phyloP scores from a whole-genome alignment of 1,284 basidiomycete genomes.

The Calocybe gambosa region DNA sequence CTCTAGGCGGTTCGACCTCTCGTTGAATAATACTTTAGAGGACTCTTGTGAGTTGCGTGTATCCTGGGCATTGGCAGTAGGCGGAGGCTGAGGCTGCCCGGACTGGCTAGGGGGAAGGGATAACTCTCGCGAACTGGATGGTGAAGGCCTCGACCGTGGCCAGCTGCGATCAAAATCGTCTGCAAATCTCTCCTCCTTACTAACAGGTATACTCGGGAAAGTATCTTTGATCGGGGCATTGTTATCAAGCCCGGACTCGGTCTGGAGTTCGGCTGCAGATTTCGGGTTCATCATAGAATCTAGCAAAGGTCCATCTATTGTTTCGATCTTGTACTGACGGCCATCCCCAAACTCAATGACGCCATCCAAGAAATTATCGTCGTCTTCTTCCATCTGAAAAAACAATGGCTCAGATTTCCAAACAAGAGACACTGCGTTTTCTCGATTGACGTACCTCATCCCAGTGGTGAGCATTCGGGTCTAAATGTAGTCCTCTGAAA shows the following conservation, averaged over 20 bases:
- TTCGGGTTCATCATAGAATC: slow-evolving; percentile 15
- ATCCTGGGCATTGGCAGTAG: slow-evolving; percentile 32
- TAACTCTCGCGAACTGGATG: slow-evolving; percentile 35
- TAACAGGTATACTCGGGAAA: slow-evolving; percentile 37
- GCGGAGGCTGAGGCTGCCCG: slow-evolving; percentile 23
- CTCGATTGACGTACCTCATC: slow-evolving; percentile 70
- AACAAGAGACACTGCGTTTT: neutral
- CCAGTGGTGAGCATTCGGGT: slow-evolving; percentile 93
- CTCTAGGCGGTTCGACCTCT: slow-evolving; percentile 80
- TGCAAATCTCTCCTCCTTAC: slow-evolving; percentile 73
- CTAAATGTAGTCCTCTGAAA: slow-evolving; percentile 85
- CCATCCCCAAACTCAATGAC: slow-evolving; percentile 94
- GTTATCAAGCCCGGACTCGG: slow-evolving; percentile 16
- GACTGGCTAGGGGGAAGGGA: slow-evolving; percentile 22
- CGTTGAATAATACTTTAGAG: slow-evolving; percentile 81
- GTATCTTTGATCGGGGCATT: slow-evolving; percentile 17
- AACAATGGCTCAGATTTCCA: neutral
- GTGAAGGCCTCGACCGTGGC: slow-evolving; percentile 60
- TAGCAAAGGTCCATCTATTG: slow-evolving; percentile 31
- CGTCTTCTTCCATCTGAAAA: slow-evolving; percentile 78
- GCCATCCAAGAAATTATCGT: slow-evolving; percentile 82
- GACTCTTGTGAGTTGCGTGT: slow-evolving; percentile 46
- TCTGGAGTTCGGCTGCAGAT: slow-evolving; percentile 15
- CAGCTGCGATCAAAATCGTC: slow-evolving; percentile 93
- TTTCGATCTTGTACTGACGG: slow-evolving; percentile 75